phyloP scores from a whole-genome alignment of 345 rosid genomes.

The Bruguiera parviflora region DNA sequence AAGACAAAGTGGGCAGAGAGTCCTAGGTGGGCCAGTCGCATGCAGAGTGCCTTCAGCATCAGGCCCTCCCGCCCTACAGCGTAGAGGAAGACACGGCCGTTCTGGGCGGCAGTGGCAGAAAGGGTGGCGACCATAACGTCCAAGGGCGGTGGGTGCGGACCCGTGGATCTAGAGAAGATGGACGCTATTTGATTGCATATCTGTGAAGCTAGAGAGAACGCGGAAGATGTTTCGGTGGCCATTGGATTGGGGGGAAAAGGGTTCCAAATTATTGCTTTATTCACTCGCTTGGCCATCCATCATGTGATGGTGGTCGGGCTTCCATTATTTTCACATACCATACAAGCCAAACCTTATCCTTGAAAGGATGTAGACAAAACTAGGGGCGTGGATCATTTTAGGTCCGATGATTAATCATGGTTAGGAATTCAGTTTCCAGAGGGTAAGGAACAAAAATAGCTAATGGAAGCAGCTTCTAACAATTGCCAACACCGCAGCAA shows the following conservation, averaged over 20 bases:
- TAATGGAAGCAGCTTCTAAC: too few species aligned
- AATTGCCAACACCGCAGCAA: too few species aligned
- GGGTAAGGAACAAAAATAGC: too few species aligned
- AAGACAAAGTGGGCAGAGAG: constrained; percentile 68
- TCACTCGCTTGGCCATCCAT: too few species aligned
- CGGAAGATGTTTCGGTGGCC: constrained; percentile 13
- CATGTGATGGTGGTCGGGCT: too few species aligned
- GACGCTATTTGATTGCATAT: constrained; percentile 63
- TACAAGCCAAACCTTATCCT: too few species aligned
- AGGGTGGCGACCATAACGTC: constrained; percentile 51
- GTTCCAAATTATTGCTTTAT: too few species aligned
- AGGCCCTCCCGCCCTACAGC: constrained; percentile 90
- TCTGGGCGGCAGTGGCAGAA: constrained; percentile 39
- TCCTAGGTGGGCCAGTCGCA: constrained; percentile 82
- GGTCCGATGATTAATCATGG: too few species aligned
- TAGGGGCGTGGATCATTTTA: too few species aligned
- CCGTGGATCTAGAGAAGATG: constrained; percentile 49
- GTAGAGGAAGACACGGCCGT: constrained; percentile 61
- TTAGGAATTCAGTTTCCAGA: too few species aligned
- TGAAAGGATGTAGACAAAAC: too few species aligned
- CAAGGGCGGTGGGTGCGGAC: constrained; percentile 47
- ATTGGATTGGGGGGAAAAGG: background rate
- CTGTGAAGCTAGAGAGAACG: constrained; percentile 43
- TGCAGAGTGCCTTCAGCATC: constrained; percentile 79
- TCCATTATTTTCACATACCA: too few species aligned